Evolutionary conservation across 2,329 filamentous ascomycete genomes (phyloP).

Genomic region (Claviceps pazoutovae): DNA sequence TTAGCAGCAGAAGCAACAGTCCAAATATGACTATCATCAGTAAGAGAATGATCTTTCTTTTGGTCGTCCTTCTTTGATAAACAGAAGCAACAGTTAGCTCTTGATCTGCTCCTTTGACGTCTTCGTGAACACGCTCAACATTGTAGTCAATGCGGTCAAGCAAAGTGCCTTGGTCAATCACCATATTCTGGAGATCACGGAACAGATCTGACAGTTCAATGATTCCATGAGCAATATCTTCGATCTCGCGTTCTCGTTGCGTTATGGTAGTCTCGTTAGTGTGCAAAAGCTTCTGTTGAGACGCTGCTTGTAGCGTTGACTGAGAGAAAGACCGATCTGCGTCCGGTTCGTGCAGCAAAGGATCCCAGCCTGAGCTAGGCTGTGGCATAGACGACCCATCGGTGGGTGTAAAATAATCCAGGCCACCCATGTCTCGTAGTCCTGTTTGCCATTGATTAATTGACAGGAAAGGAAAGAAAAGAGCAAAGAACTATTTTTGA

Average conservation of each 20-base stretch:
- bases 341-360: slow-evolving; percentile 83
- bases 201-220: slow-evolving; percentile 96
- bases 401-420: slow-evolving; percentile 32
- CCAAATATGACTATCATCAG: slow-evolving; percentile 72
- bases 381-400: slow-evolving; percentile 41
- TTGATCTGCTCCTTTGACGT: slow-evolving; percentile 85
- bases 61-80: slow-evolving; percentile 79
- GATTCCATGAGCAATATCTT: slow-evolving; percentile 94
- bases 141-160: slow-evolving; percentile 96
- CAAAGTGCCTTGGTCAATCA: slow-evolving; percentile 83
- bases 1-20: slow-evolving; percentile 67
- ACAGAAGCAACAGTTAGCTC: slow-evolving; percentile 79
- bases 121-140: slow-evolving; percentile 84
- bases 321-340: slow-evolving; percentile 87
- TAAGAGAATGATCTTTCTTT: slow-evolving; percentile 86
- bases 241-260: slow-evolving; percentile 91
- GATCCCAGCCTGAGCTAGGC: slow-evolving; percentile 54
- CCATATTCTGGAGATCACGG: slow-evolving; percentile 90
- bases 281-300: slow-evolving; percentile 50
- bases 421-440: slow-evolving; percentile 56
- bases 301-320: slow-evolving; percentile 69
- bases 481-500: slow-evolving; percentile 1
- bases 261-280: slow-evolving; percentile 74
- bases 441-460: slow-evolving; percentile 32
- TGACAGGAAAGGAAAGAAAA: neutral